Evolutionary conservation across 257 asterid species (phyloP).

Genomic region (Phtheirospermum japonicum): DNA sequence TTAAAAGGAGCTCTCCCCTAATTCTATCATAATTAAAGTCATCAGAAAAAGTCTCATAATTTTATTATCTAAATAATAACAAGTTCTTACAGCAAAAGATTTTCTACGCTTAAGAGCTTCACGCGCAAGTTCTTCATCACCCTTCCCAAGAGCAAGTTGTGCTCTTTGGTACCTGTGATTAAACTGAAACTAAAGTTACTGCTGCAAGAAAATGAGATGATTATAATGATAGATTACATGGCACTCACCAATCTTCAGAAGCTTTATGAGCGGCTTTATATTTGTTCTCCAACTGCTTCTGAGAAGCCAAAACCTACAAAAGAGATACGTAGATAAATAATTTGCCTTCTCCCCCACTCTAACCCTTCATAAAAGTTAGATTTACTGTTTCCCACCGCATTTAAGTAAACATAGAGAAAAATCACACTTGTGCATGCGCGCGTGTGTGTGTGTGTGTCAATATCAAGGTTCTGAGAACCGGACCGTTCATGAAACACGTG

Average conservation of each 20-base stretch:
- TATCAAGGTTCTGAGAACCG: background rate
- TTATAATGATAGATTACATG: slow-evolving; percentile 15
- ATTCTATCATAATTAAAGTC: slow-evolving; percentile 19
- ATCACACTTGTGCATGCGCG: background rate
- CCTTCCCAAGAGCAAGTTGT: slow-evolving; percentile 90
- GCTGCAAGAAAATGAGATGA: slow-evolving; percentile 25
- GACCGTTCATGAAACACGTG: too few relatives aligned
- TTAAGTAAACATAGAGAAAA: slow-evolving; percentile 12
- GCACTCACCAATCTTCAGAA: slow-evolving; percentile 88
- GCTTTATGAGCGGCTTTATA: slow-evolving; percentile 86
- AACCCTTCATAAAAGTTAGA: slow-evolving; percentile 11
- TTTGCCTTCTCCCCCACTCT: slow-evolving; percentile 22
- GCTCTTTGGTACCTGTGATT: slow-evolving; percentile 90
- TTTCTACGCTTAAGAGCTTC: slow-evolving; percentile 96
- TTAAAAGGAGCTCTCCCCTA: slow-evolving; percentile 5
- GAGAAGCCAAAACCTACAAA: slow-evolving; percentile 91
- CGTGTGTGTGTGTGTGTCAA: background rate
- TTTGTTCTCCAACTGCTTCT: slow-evolving; percentile 87
- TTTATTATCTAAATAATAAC: slow-evolving; percentile 10
- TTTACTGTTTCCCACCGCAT: background rate
- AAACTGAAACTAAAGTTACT: slow-evolving; percentile 29
- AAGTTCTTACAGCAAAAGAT: slow-evolving; percentile 70
- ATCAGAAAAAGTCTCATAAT: slow-evolving; percentile 4
- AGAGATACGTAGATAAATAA: slow-evolving; percentile 17
- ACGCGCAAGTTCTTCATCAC: slow-evolving; percentile 98